Evolutionary conservation across 441 rosid genomes (phyloP).

Genomic region (Breynia disticha): DNA sequence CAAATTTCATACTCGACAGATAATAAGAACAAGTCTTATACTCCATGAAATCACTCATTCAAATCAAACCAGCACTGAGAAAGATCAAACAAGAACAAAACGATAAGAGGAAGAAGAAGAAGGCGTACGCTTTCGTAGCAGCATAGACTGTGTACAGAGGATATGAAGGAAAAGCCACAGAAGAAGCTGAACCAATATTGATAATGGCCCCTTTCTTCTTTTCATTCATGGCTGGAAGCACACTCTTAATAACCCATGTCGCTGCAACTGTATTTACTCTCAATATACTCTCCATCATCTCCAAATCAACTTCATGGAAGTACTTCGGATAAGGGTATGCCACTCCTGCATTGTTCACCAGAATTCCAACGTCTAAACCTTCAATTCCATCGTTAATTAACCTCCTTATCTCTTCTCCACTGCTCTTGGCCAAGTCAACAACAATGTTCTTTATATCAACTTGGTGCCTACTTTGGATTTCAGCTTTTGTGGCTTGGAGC

Average conservation of each 20-base stretch:
- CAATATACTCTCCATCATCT: slow-evolving; percentile 38
- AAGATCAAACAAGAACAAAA: background rate
- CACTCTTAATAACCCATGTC: slow-evolving; percentile 47
- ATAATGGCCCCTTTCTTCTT: slow-evolving; percentile 66
- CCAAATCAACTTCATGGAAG: slow-evolving; percentile 59
- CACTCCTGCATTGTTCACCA: slow-evolving; percentile 69
- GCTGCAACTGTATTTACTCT: slow-evolving; percentile 57
- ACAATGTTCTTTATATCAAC: slow-evolving; percentile 28
- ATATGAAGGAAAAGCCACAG: slow-evolving; percentile 59
- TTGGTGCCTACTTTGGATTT: slow-evolving; percentile 24
- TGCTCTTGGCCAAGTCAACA: slow-evolving; percentile 35
- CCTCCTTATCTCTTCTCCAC: slow-evolving; percentile 16
- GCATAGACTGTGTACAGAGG: slow-evolving; percentile 67
- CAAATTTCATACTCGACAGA: too few species aligned
- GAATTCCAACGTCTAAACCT: slow-evolving; percentile 55
- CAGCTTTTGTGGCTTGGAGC: slow-evolving; percentile 28
- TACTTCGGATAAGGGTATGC: slow-evolving; percentile 51
- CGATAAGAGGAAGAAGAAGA: background rate
- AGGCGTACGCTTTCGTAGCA: slow-evolving; percentile 69
- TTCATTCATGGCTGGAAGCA: slow-evolving; percentile 43
- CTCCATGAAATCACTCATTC: too few species aligned
- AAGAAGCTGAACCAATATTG: slow-evolving; percentile 72
- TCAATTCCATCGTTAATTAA: slow-evolving; percentile 31
- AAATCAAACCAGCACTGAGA: background rate
- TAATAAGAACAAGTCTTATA: too few species aligned